A percentile compares a stretch with the other conserved stretches of the same genome.
Evolutionary conservation across 1,284 basidiomycete species (phyloP).

Genomic region (Sporisorium scitamineum): DNA sequence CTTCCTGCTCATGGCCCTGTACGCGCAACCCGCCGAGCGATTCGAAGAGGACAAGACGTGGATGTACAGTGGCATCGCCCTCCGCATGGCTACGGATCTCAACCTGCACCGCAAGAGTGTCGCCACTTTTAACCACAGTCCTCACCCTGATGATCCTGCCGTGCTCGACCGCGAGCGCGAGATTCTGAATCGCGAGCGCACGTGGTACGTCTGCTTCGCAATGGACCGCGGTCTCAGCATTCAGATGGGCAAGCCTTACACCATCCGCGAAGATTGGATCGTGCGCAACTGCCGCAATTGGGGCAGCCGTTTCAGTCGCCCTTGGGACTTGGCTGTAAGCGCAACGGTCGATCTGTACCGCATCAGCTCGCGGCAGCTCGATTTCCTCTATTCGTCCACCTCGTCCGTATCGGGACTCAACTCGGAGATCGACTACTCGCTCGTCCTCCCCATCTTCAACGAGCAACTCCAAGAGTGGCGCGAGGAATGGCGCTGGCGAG

Average conservation of each 20-base stretch:
- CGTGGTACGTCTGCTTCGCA: constrained; percentile 91
- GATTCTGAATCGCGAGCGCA: constrained; percentile 91
- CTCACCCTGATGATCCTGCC: constrained; percentile 64
- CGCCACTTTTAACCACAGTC: constrained; percentile 72
- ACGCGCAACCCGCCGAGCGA: constrained; percentile 70
- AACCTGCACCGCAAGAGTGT: constrained; percentile 90
- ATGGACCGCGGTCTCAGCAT: constrained; percentile 85
- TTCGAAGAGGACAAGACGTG: constrained; percentile 98
- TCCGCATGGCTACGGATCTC: constrained; percentile 92
- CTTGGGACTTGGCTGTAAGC: constrained; percentile 66
- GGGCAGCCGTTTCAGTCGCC: constrained; percentile 67
- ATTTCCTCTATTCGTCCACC: constrained; percentile 87
- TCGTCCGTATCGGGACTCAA: constrained; percentile 85
- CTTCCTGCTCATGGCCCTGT: constrained; percentile 69
- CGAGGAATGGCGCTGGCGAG: constrained; percentile 74
- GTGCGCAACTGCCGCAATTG: constrained; percentile 81
- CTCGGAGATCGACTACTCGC: constrained; percentile 85
- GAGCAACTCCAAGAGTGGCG: constrained; percentile 80
- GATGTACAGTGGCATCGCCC: constrained; percentile 72
- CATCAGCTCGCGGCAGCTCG: constrained; percentile 80
- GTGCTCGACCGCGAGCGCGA: constrained; percentile 78
- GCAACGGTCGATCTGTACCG: constrained; percentile 58
- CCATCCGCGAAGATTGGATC: constrained; percentile 87
- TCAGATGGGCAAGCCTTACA: constrained; percentile 90
- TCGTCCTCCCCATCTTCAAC: constrained; percentile 85